Evolutionary conservation across 2,329 filamentous ascomycete genomes (phyloP).

Genomic region (Cercospora sp.): DNA sequence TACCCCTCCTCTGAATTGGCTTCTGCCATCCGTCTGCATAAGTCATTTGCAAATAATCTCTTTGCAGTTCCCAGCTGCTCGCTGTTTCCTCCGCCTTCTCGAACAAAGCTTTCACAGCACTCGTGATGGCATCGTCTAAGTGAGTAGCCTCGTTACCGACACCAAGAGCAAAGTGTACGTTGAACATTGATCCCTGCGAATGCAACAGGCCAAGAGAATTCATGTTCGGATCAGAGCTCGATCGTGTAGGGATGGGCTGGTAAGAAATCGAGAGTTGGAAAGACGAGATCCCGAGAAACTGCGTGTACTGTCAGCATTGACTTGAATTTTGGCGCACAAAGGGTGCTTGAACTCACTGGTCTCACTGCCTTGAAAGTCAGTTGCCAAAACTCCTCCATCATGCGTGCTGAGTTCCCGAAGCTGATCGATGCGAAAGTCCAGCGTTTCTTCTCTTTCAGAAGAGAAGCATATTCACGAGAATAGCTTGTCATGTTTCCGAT

Average conservation of each 20-base stretch:
- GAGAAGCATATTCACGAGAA: constrained; percentile 6
- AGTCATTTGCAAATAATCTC: constrained; percentile 37
- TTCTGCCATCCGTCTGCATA: constrained; percentile 42
- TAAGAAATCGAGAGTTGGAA: background rate
- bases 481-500: background rate
- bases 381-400: constrained; percentile 27
- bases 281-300: background rate
- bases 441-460: constrained; percentile 19
- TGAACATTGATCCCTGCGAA: background rate
- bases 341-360: background rate
- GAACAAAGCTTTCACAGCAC: background rate
- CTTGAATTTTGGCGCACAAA: background rate
- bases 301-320: background rate
- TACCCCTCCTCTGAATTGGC: constrained; percentile 38
- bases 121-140: background rate
- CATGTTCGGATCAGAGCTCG: background rate
- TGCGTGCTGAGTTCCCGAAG: constrained; percentile 21
- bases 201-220: background rate
- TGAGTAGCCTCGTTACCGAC: background rate
- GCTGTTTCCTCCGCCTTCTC: background rate
- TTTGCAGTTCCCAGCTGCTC: background rate
- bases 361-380: constrained; percentile 10
- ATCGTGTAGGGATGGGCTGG: background rate
- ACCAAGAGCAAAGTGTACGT: background rate
- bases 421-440: constrained; percentile 26